Conservation (phyloP, 2,329 filamentous ascomycete species). For the Cercospora nicotianae region DNA sequence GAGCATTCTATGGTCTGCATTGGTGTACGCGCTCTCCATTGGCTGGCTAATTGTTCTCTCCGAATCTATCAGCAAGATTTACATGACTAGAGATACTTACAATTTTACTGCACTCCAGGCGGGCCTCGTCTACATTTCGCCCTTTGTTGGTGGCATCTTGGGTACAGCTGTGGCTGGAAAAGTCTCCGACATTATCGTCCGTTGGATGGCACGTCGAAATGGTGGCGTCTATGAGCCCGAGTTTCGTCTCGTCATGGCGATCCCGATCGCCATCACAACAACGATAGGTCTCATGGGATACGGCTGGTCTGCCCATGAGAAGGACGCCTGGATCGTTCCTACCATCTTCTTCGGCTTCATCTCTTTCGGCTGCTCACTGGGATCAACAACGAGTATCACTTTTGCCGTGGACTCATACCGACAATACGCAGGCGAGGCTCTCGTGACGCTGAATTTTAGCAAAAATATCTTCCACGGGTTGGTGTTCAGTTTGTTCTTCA, state of each 20-base stretch:
- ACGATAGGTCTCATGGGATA: constrained; percentile 89
- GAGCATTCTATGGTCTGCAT: constrained; percentile 80
- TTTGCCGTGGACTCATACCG: constrained; percentile 93
- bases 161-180: constrained; percentile 91
- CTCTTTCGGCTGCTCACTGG: constrained; percentile 87
- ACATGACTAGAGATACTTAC: constrained; percentile 67
- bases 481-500: constrained; percentile 85
- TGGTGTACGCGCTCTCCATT: constrained; percentile 82
- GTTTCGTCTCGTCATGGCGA: constrained; percentile 84
- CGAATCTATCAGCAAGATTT: constrained; percentile 80
- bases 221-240: constrained; percentile 95
- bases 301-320: constrained; percentile 81
- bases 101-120: constrained; percentile 78
- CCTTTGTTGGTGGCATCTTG: constrained; percentile 82
- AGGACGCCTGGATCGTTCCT: constrained; percentile 83
- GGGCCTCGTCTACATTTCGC: constrained; percentile 84
- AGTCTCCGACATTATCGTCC: constrained; percentile 81
- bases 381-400: constrained; percentile 87
- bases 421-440: constrained; percentile 87
- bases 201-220: constrained; percentile 77
- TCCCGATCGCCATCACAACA: constrained; percentile 75
- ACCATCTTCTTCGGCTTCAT: constrained; percentile 91
- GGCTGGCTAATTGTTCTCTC: constrained; percentile 96
- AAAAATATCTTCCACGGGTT: constrained; percentile 94
- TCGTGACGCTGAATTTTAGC: constrained; percentile 90